Evolutionary conservation across 2,329 filamentous ascomycete species (phyloP), one percentile per base, ranked within the genome.

Genomic region (Pyrenophora tritici-repentis): DNA sequence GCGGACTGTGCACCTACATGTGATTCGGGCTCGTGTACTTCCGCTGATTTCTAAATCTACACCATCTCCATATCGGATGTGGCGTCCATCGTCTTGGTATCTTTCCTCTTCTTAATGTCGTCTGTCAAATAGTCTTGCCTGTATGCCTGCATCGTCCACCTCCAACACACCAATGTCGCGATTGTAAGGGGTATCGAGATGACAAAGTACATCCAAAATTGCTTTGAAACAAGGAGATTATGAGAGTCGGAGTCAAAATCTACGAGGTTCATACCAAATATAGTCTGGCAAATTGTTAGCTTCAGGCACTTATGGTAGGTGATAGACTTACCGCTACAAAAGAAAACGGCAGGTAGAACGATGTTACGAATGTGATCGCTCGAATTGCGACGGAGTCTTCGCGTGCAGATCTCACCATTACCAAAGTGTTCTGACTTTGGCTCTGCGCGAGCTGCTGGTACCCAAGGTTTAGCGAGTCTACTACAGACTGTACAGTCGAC

Each of bases 71-170:
- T 17, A 37, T 37, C 17, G 4, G 16, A 16, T 2, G 13, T n/a
- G 2, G 14, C 4, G 14, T 37, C 18, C n/a, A 2, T 10, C 4
- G 7, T n/a, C 6, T 8, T n/a, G 0, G 12, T 9, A 0, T 6
- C 3, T 2, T 6, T 3, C 4, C 6, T 36, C 0, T n/a, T 17
- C 0, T 18, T 2, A 6, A 1, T n/a, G 1, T 6, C 35, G 2
- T 3, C 35, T 13, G 12, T 0, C 10, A 37, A 12, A 4, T 37
- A 16, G 35, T 16, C 3, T 17, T 17, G 10, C 2, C 35, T n/a
- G 18, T 41, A 41, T 9, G 24, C 4, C 3, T 26, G 38, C 39
- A 41, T 41, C 18, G 14, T 41, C 22, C 24, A 41, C n/a, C 17
- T 29, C 39, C 39, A 41, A 3, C 26, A 41, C 4, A 17, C 22